phyloP scores from a whole-genome alignment of 352 stramenopile species.

The Aphanomyces euteiches region DNA sequence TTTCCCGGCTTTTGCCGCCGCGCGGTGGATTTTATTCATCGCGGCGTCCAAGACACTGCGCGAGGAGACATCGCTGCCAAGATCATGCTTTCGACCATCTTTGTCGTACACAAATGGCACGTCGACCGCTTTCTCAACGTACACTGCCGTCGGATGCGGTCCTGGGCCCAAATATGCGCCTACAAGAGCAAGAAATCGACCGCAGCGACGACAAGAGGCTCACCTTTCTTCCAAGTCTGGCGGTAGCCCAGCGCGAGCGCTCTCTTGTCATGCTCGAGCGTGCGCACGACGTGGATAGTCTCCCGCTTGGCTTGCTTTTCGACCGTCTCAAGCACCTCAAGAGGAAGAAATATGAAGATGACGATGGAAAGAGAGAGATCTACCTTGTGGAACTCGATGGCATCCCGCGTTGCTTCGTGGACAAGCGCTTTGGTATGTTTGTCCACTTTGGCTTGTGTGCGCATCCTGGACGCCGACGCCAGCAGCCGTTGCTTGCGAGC shows the following conservation, averaged over 20 bases:
- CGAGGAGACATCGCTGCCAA: conserved; percentile 34
- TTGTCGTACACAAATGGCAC: conserved; percentile 55
- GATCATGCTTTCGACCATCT: conserved; percentile 47
- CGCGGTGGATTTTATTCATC: conserved; percentile 54
- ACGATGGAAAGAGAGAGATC: neutral
- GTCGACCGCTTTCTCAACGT: conserved; percentile 12
- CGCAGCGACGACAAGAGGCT: neutral
- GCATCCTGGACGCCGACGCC: conserved; percentile 40
- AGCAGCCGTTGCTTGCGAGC: conserved; percentile 43
- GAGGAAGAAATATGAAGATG: no score
- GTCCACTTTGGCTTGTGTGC: conserved; percentile 37
- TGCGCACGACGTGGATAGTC: conserved; percentile 40
- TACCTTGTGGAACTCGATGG: conserved; percentile 51
- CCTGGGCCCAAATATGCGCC: conserved; percentile 40
- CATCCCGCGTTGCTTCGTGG: conserved; percentile 47
- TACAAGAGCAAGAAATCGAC: neutral
- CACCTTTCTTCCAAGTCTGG: conserved; percentile 38
- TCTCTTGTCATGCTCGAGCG: conserved; percentile 45
- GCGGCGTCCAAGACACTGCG: conserved; percentile 44
- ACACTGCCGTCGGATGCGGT: conserved; percentile 44
- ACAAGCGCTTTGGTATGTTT: conserved; percentile 35
- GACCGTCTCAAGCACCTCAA: conserved; percentile 36
- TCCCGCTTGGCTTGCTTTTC: conserved; percentile 46
- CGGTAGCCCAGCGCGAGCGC: conserved; percentile 38
- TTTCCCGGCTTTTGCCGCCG: conserved; percentile 24